Evolutionary conservation across 495 filamentous ascomycete species (phyloP), one percentile per base, ranked within the genome.

Genomic region (Aspergillus cavernicola): DNA sequence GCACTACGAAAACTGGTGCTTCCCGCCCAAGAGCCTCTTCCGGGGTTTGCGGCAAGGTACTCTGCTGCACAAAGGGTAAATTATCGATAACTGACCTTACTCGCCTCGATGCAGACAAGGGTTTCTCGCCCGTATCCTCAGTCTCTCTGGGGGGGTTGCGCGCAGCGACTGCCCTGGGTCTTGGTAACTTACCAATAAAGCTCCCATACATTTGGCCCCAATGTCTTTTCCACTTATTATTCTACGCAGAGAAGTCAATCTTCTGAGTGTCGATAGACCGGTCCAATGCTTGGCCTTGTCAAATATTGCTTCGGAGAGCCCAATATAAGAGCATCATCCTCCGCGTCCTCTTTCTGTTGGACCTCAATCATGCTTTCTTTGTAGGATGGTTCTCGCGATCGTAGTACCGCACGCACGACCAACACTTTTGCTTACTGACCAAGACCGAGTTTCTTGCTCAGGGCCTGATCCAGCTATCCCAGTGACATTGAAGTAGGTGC

Each of bases 191-290:
- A 20, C 16, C 8, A 49, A 28, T 4, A 19, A 11, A 13, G 32
- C 1, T 6, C 45, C 45, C 10, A 13, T 36, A 8, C 31, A 15
- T 10, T 28, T 31, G 9, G 18, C 8, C 28, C 45, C 24, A 49
- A 3, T 49, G 31, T 11, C 3, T 53, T 55, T 57, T 59, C 57
- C 70, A 62, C n/a, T 60, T 52, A 37, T 64, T 55, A 42, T 61
- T 45, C 35, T 64, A 45, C 4, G 61, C 55, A 1, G 52, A 46
- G 32, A 61, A 64, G 9, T 55, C 41, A 2, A 61, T 40, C 4
- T 28, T 22, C 15, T 53, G 39, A 9, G 59, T 13, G 13, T 50
- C 28, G 8, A 41, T 37, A 29, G 50, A 37, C 16, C 7, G 13
- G 12, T 43, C 37, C 1, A 50, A 6, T 2, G 6, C 7, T 29